phyloP scores from a whole-genome alignment of 2,329 filamentous ascomycete genomes.

The Ophiostoma sp. region DNA sequence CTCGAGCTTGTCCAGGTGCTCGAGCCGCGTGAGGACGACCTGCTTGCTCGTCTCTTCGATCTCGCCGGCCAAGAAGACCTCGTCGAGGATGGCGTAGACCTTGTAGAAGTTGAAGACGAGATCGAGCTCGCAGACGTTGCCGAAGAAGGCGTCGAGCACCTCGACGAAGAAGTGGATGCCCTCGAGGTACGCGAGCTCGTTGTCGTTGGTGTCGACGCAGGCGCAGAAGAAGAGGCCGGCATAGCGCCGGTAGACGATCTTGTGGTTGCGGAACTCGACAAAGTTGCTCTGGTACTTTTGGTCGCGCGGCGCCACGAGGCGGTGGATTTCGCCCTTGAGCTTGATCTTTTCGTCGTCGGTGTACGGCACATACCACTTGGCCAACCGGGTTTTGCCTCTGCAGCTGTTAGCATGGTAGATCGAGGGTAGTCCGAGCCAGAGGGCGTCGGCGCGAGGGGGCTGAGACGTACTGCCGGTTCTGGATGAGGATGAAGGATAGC shows the following conservation, averaged over 20 bases:
- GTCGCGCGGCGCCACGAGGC: slow-evolving; percentile 92
- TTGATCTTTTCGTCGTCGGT: slow-evolving; percentile 99
- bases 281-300: slow-evolving; percentile 99
- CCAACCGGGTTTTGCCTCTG: slow-evolving; percentile 95
- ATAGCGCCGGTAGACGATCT: slow-evolving; percentile 96
- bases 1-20: slow-evolving; percentile 94
- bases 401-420: background rate
- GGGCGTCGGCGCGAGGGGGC: no score
- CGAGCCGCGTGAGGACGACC: slow-evolving; percentile 86
- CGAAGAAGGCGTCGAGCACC: slow-evolving; percentile 96
- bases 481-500: slow-evolving; percentile 83
- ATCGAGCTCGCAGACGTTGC: slow-evolving; percentile 97
- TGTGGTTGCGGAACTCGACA: slow-evolving; percentile 90
- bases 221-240: slow-evolving; percentile 98
- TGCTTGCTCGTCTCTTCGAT: slow-evolving; percentile 99
- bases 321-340: slow-evolving; percentile 97
- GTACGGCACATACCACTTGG: slow-evolving; percentile 98
- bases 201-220: slow-evolving; percentile 98
- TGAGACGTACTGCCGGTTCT: slow-evolving; percentile 69
- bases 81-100: slow-evolving; percentile 96
- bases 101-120: slow-evolving; percentile 77
- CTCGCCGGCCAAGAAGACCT: slow-evolving; percentile 95
- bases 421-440: no score
- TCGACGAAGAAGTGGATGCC: slow-evolving; percentile 99
- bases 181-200: slow-evolving; percentile 93